These are phyloP conservation scores for Penicillium alfredii DNA, from an alignment of 495 filamentous ascomycete species.

Conservation along the genomic window DNA sequence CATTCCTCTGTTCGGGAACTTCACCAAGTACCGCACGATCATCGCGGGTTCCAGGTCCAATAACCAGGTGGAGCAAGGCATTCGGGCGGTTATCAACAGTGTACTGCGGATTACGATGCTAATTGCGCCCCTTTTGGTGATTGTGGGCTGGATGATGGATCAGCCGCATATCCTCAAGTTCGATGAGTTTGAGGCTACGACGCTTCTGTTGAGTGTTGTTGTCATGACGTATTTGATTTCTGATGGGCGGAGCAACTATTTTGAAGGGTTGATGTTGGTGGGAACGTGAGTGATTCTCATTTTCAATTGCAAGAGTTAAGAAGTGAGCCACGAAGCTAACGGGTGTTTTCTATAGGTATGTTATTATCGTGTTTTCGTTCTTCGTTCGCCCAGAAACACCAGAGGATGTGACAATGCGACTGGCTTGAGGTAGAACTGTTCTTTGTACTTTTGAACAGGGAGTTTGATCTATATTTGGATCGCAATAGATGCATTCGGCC, in stretches of 20 bases:
- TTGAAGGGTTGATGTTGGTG: slow-evolving; percentile 22
- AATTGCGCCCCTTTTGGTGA: slow-evolving; percentile 31
- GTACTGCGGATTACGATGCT: slow-evolving; percentile 28
- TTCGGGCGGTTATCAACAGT: slow-evolving; percentile 21
- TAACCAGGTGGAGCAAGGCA: slow-evolving; percentile 19
- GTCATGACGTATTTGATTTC: slow-evolving; percentile 43
- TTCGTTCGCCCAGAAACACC: slow-evolving; percentile 10
- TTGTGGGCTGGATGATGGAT: slow-evolving; percentile 33
- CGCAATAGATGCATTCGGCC: no score
- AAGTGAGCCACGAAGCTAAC: no score
- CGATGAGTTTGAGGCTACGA: slow-evolving; percentile 31
- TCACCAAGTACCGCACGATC: slow-evolving; percentile 17
- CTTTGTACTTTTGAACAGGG: no score
- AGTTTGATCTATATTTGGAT: no score
- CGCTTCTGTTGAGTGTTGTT: slow-evolving; percentile 28
- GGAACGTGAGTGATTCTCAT: slow-evolving; percentile 17
- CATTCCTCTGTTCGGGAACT: slow-evolving; percentile 25
- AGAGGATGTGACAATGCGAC: slow-evolving; percentile 3
- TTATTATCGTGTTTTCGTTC: slow-evolving; percentile 12
- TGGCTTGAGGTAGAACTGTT: no score
- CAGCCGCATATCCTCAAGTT: slow-evolving; percentile 28
- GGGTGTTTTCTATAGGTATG: no score
- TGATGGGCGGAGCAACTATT: slow-evolving; percentile 66
- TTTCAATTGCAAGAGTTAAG: not conserved
- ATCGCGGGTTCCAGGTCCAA: slow-evolving; percentile 11